Conservation (phyloP, 495 filamentous ascomycete species). For the Penicillium diatomitis region DNA sequence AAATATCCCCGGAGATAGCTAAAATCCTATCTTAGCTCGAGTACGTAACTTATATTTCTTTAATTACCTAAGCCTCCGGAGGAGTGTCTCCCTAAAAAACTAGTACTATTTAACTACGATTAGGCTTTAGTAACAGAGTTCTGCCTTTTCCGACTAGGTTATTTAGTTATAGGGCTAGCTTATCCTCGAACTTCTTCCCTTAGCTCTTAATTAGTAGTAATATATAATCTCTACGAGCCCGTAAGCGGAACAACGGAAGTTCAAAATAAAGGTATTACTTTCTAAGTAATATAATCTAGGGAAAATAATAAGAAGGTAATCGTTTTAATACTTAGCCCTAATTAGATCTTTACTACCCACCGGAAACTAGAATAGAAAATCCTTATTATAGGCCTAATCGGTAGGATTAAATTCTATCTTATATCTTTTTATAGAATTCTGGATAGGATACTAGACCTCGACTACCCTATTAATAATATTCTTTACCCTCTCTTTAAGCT, state of each 20-base stretch:
- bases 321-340: not conserved
- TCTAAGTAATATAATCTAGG: not conserved
- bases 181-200: not conserved
- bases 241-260: not conserved
- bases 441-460: not conserved
- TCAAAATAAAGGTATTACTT: not conserved
- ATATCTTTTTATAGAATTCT: not conserved
- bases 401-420: not conserved
- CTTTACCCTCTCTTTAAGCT: not conserved
- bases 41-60: not conserved
- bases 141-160: not conserved
- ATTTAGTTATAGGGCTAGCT: not conserved
- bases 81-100: not conserved
- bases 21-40: not conserved
- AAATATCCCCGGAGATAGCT: not conserved
- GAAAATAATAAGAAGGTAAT: not conserved
- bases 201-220: not conserved
- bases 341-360: not conserved
- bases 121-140: not conserved
- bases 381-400: not conserved
- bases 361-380: not conserved
- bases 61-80: not conserved
- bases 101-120: not conserved
- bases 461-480: not conserved
- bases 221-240: not conserved